Conservation (phyloP, 2,329 filamentous ascomycete species). For the Microthyrium microscopicum region DNA sequence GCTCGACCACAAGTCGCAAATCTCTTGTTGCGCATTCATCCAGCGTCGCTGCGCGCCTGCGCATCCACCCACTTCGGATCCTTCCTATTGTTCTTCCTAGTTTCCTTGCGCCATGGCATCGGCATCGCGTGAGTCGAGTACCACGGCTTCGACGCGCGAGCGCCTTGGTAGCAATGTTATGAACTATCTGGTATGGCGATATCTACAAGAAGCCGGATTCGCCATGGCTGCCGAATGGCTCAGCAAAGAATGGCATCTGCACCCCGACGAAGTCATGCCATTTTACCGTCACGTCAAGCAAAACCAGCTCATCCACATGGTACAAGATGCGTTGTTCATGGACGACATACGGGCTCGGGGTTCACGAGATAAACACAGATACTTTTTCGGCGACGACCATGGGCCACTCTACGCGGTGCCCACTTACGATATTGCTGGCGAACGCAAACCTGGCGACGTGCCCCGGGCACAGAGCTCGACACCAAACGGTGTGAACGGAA, state of each 20-base stretch:
- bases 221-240: conserved; percentile 20
- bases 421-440: conserved; percentile 21
- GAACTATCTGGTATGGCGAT: conserved; percentile 8
- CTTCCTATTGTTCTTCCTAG: background rate
- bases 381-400: conserved; percentile 22
- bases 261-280: conserved; percentile 39
- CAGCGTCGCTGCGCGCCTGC: too few species aligned
- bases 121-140: background rate
- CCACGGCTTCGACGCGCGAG: too few species aligned
- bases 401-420: conserved; percentile 21
- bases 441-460: conserved; percentile 19
- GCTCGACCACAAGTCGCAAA: too few species aligned
- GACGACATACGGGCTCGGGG: conserved; percentile 25
- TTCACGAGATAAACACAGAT: conserved; percentile 19
- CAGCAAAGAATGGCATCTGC: conserved; percentile 48
- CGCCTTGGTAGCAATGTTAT: conserved; percentile 6
- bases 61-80: too few species aligned
- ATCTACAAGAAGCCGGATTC: conserved; percentile 7
- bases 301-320: conserved; percentile 42
- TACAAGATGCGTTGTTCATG: conserved; percentile 44
- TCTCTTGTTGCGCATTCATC: too few species aligned
- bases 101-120: background rate
- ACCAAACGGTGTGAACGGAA: conserved; percentile 3
- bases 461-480: background rate
- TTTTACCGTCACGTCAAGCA: conserved; percentile 43